Base-by-base conservation (phyloP, 306 rosid genomes). In the Prunus fruticosa region DNA sequence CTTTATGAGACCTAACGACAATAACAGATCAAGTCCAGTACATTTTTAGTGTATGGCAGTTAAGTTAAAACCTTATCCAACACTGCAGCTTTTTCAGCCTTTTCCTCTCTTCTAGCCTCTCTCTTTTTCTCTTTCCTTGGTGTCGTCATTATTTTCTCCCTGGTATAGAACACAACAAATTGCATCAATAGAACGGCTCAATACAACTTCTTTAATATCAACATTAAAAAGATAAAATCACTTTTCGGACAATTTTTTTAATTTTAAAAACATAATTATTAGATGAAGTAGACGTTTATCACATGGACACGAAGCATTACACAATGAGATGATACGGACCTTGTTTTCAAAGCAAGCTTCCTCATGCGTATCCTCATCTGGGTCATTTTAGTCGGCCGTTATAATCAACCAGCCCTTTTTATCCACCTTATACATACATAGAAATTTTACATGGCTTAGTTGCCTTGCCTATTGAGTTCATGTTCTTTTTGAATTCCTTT, bases 361-460 rank as follows among this genome's bases (percentile, higher is more conserved):
- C 97, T 92, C 97, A 92, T 90, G 8, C 97, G 96, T 80, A 95
- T 95, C 78, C 96, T 81, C 97, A 90, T 89, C 74, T 92, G 97
- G 72, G 96, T 95, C 97, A 95, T 92, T 84, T 95, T 95, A 38
- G 97, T 92, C 79, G n/a, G n/a, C n/a, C n/a, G n/a, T n/a, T 88
- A 87, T 91, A 87, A 80, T 71, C 76, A 62, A 80, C 73, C 76
- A 57, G 61, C 80, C 70, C 66, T 70, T 78, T 75, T 84, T 76
- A 72, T 79, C 72, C 77, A 74, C 81, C 88, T 80, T 77, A 78
- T 45, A 69, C n/a, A n/a, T n/a, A n/a, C 57, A 67, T 32, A 49
- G 49, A 78, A 75, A 74, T 73, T 75, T 61, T 77, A 65, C 67
- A 61, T 62, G 69, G 60, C 22, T 75, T 78, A 56, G 79, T 64